Percentiles rank a stretch among this genome's conserved stretches.
phyloP scores from a whole-genome alignment of 257 asterid genomes.

The Scutellaria barbata region DNA sequence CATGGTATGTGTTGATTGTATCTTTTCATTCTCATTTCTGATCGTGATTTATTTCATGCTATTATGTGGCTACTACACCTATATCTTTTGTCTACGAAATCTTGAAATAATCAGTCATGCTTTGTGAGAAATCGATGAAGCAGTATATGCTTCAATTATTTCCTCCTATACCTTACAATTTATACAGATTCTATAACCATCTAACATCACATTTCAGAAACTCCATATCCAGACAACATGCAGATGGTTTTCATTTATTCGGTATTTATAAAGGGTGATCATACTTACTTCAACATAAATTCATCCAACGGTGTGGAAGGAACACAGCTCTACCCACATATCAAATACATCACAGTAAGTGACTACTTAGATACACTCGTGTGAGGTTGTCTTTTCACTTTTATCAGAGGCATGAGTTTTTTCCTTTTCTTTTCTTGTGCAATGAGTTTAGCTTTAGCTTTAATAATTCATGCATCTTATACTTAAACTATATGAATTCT shows the following conservation, averaged over 20 bases:
- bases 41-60: neutral
- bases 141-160: neutral
- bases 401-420: slow-evolving; percentile 21
- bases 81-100: too few species aligned
- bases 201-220: slow-evolving; percentile 53
- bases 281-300: slow-evolving; percentile 61
- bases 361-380: slow-evolving; percentile 60
- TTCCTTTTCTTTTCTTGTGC: neutral
- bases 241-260: slow-evolving; percentile 83
- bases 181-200: slow-evolving; percentile 12
- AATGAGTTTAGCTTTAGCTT: neutral
- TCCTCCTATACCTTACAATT: neutral
- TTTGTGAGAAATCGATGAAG: neutral
- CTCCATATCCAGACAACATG: slow-evolving; percentile 80
- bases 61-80: neutral
- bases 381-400: slow-evolving; percentile 38
- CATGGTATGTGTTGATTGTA: slow-evolving; percentile 48
- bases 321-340: slow-evolving; percentile 64
- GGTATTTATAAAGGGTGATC: slow-evolving; percentile 84
- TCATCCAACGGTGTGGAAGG: slow-evolving; percentile 70
- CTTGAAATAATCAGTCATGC: neutral
- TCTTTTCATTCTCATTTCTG: neutral
- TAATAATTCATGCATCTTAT: neutral
- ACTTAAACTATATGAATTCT: neutral
- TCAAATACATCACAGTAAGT: slow-evolving; percentile 73